Conservation (phyloP, 2,329 filamentous ascomycete species). For the Lasiodiplodia gonubiensis region DNA sequence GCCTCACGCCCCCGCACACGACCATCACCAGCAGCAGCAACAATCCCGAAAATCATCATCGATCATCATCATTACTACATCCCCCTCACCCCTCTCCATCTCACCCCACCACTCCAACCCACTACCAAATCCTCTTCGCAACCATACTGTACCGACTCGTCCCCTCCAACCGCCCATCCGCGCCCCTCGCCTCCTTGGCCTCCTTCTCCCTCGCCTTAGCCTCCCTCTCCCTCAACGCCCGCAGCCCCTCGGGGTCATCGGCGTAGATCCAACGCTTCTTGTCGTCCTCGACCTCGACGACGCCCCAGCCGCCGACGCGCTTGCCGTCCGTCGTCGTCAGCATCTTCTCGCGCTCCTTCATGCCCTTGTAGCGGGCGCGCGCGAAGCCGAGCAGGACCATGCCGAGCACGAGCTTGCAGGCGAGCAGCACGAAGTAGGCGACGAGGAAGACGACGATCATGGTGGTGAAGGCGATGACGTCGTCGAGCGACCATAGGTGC, state of each 20-base stretch:
- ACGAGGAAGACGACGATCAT: constrained; percentile 87
- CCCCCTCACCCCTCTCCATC: background rate
- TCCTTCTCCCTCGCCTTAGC: constrained; percentile 68
- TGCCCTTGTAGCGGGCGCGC: constrained; percentile 76
- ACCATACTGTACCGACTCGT: constrained; percentile 91
- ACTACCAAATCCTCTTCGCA: constrained; percentile 92
- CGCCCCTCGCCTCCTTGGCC: constrained; percentile 40
- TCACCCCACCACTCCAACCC: background rate
- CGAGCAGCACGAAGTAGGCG: constrained; percentile 43
- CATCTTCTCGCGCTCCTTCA: constrained; percentile 71
- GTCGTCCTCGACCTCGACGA: constrained; percentile 88
- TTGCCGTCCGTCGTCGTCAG: constrained; percentile 68
- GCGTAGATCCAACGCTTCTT: constrained; percentile 84
- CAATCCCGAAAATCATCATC: background rate
- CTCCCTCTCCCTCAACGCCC: constrained; percentile 64
- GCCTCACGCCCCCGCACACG: too few relatives aligned
- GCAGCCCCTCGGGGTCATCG: constrained; percentile 76
- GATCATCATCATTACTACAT: background rate
- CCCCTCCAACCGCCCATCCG: constrained; percentile 65
- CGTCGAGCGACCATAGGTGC: constrained; percentile 68
- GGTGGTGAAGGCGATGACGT: constrained; percentile 76
- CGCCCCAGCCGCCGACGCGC: constrained; percentile 79
- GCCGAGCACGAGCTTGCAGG: constrained; percentile 76
- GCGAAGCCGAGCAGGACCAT: constrained; percentile 85
- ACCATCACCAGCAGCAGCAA: too few relatives aligned